Conservation (phyloP, 2,329 filamentous ascomycete species). For the Ceratocystiopsis brevicomis region DNA sequence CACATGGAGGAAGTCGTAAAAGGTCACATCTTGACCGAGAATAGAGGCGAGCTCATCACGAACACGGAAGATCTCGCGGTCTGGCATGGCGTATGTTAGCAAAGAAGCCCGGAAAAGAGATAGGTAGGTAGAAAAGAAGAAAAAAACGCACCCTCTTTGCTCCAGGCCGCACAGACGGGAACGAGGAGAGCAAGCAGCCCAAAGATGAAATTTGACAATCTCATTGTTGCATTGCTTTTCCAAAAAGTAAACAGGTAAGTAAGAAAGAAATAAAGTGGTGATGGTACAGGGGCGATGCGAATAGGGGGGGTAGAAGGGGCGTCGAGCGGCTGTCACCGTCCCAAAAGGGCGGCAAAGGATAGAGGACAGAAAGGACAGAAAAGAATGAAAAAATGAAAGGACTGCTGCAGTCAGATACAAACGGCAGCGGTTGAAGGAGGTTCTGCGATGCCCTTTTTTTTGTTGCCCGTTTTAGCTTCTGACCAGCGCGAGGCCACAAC, state of each 20-base stretch:
- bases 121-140: slow-evolving; percentile 10
- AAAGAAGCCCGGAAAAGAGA: slow-evolving; percentile 2
- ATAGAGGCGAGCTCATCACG: slow-evolving; percentile 63
- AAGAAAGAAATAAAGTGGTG: too few relatives aligned
- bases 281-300: too few relatives aligned
- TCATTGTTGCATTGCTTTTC: slow-evolving; percentile 44
- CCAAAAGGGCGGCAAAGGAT: too few relatives aligned
- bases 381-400: background rate
- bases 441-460: too few relatives aligned
- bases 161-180: slow-evolving; percentile 56
- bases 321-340: too few relatives aligned
- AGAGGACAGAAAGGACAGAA: background rate
- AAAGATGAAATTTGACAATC: slow-evolving; percentile 44
- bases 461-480: too few relatives aligned
- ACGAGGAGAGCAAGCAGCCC: slow-evolving; percentile 50
- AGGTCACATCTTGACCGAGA: slow-evolving; percentile 65
- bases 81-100: slow-evolving; percentile 23
- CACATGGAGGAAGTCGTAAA: slow-evolving; percentile 86
- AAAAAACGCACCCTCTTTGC: slow-evolving; percentile 52
- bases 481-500: too few relatives aligned
- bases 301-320: too few relatives aligned
- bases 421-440: background rate
- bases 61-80: slow-evolving; percentile 94
- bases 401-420: background rate
- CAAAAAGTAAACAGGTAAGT: too few relatives aligned